phyloP scores from a whole-genome alignment of 108 stramenopile species.

The Fragilariopsis cylindrus region DNA sequence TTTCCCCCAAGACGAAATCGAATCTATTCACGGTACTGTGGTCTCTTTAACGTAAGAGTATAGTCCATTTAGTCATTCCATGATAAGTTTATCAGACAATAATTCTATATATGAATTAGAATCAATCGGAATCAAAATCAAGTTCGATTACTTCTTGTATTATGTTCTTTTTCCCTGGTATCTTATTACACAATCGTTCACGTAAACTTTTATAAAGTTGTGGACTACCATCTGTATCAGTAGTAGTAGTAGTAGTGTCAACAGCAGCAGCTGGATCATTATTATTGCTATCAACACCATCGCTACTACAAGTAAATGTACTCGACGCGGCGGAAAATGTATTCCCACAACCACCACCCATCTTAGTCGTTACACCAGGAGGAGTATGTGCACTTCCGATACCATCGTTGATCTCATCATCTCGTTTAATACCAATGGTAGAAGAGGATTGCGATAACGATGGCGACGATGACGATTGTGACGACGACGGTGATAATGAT shows the following conservation, averaged over 20 bases:
- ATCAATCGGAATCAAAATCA: not conserved
- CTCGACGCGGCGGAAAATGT: not conserved
- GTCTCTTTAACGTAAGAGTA: too few species aligned
- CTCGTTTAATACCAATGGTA: too few species aligned
- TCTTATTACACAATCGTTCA: conserved; percentile 7
- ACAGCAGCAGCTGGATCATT: not conserved
- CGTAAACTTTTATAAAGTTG: not conserved
- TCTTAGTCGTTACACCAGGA: not conserved
- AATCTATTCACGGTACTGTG: too few species aligned
- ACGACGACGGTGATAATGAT: too few species aligned
- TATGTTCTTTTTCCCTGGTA: not conserved
- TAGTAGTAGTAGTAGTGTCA: not conserved
- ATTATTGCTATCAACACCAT: not conserved
- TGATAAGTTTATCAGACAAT: too few species aligned
- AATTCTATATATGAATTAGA: too few species aligned
- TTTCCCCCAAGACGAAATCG: too few species aligned
- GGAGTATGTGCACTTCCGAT: not conserved
- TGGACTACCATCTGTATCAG: too few species aligned
- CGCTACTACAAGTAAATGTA: not conserved
- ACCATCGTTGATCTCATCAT: not conserved
- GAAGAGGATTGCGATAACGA: too few species aligned
- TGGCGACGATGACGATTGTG: too few species aligned
- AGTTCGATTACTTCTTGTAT: conserved; percentile 16
- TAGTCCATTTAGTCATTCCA: too few species aligned
- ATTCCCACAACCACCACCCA: not conserved